Base-by-base conservation (phyloP, 345 rosid species). In the Mallotus nudiflorus region DNA sequence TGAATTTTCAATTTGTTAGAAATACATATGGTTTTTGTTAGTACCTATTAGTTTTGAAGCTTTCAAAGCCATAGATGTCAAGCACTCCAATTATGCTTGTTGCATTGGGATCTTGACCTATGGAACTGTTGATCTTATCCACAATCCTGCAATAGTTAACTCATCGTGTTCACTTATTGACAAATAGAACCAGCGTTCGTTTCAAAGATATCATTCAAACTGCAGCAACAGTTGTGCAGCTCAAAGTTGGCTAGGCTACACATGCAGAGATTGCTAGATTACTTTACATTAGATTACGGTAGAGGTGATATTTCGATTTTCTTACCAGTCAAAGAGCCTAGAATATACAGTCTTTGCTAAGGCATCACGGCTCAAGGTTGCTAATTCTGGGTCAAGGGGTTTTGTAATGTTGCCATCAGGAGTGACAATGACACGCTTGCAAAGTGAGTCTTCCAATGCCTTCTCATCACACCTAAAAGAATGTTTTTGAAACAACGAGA, bases 391-490 rank as follows among this genome's bases (percentile, higher is more conserved):
- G 70, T 89, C 95, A 67, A 89, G 85, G 48, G 75, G 84, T 77
- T 87, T 89, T 72, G 88, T 89, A 53, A 89, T 89, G 70, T 81
- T 83, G 50, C 87, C 95, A 73, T 89, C 95, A 7, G 87, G 91
- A 70, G 95, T 89, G 27, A 89, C 91, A 74, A 87, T 87, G 48
- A 87, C 95, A 72, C 91, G 95, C 78, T 89, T 89, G 75, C 89
- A 85, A 53, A 89, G 87, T 44, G 91, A 86, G 74, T 84, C 86
- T 73, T 89, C 91, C 62, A 89, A 77, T 75, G 82, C 81, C 80
- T 84, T 84, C 73, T 79, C 91, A 78, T 89, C 72, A 70, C 91
- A 89, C 88, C 95, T 89, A 69, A 33, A 76, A 54, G 62, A 31
- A 73, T 27, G 59, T 67, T 24, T 62, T 18, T 55, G 61, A 63